Percentiles rank a stretch among this genome's conserved stretches.
Evolutionary conservation across 2,329 filamentous ascomycete species (phyloP).

Genomic region (Macrophomina tecta): DNA sequence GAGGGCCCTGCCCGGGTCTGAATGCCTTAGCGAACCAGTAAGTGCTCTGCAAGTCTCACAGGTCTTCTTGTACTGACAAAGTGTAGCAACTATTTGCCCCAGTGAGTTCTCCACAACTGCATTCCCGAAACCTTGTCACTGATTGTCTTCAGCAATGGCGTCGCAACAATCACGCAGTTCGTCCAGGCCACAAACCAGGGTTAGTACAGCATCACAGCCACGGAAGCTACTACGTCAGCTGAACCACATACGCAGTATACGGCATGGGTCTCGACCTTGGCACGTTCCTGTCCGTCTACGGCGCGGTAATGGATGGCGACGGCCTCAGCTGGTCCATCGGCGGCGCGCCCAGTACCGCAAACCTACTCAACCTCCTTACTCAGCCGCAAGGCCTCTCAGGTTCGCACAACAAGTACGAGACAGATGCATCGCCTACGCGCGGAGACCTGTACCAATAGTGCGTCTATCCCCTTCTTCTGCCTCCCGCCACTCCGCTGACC

Average conservation of each 20-base stretch:
- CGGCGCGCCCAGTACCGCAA: neutral
- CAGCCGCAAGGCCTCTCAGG: slow-evolving; percentile 14
- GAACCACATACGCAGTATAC: neutral
- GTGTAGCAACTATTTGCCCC: neutral
- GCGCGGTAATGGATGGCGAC: slow-evolving; percentile 17
- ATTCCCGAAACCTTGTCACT: neutral
- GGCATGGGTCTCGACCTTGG: slow-evolving; percentile 15
- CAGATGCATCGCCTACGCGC: slow-evolving; percentile 8
- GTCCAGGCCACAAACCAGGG: slow-evolving; percentile 11
- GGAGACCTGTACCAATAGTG: slow-evolving; percentile 15
- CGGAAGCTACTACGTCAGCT: neutral
- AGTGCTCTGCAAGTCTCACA: neutral
- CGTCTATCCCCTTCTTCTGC: neutral
- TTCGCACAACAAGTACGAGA: slow-evolving; percentile 20
- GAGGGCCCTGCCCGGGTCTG: slow-evolving; percentile 18
- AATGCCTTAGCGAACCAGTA: slow-evolving; percentile 22
- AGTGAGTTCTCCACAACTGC: neutral
- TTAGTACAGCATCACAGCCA: neutral
- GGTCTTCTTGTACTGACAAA: neutral
- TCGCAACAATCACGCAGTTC: slow-evolving; percentile 12
- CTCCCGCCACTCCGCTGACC: neutral
- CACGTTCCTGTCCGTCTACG: slow-evolving; percentile 10
- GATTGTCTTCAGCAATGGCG: neutral
- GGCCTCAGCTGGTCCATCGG: slow-evolving; percentile 18
- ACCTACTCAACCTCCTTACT: slow-evolving; percentile 10